Evolutionary conservation across 2,329 filamentous ascomycete genomes (phyloP).

Genomic region (Chaetomium sp.): DNA sequence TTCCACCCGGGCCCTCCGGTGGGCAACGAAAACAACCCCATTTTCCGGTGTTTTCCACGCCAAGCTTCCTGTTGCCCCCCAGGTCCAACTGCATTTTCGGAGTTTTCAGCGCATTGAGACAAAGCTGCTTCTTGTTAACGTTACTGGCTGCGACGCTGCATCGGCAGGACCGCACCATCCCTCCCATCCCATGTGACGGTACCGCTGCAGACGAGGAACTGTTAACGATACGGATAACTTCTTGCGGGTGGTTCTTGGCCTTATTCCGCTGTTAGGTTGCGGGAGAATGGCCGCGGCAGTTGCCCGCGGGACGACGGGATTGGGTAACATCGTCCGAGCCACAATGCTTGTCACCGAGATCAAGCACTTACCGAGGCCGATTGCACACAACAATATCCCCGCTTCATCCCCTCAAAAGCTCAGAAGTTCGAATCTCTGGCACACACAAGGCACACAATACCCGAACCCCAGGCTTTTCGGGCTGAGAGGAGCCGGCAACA

Average conservation of each 20-base stretch:
- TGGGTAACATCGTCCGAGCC: too few species aligned
- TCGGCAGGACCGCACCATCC: neutral
- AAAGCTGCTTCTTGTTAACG: neutral
- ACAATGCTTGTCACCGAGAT: too few species aligned
- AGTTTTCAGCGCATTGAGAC: slow-evolving; percentile 1
- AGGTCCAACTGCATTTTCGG: neutral
- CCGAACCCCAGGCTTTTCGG: slow-evolving; percentile 1
- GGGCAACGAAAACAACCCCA: neutral
- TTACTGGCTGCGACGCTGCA: neutral
- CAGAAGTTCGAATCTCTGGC: neutral
- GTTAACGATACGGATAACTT: too few species aligned
- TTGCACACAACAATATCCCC: too few species aligned
- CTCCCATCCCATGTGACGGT: neutral
- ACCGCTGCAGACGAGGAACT: neutral
- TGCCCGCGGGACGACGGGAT: too few species aligned
- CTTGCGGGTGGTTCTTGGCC: too few species aligned
- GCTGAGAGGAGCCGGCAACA: slow-evolving; percentile 5
- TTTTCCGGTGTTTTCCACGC: slow-evolving; percentile 1
- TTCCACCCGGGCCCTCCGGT: neutral
- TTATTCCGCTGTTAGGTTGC: too few species aligned
- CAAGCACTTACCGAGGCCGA: too few species aligned
- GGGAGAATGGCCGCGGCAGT: too few species aligned
- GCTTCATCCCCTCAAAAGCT: too few species aligned
- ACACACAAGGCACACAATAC: neutral
- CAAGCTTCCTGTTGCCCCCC: slow-evolving; percentile 1